Conservation (phyloP, 1,284 basidiomycete genomes). For the Ceratobasidium sp. region DNA sequence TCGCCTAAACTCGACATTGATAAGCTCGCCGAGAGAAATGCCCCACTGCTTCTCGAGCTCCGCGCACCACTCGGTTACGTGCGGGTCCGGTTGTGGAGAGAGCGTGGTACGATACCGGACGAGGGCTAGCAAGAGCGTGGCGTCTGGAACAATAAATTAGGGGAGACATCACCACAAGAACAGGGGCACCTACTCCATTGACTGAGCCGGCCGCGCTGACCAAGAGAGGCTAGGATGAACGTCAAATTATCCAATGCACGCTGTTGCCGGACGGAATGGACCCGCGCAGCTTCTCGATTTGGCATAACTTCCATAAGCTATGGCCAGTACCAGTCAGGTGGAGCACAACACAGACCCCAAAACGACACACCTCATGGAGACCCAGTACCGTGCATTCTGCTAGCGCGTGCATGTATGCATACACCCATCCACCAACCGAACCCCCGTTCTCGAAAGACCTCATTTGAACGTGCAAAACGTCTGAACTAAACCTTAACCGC, state of each 20-base stretch:
- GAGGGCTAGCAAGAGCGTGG: slow-evolving; percentile 25
- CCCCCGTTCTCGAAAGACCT: slow-evolving; percentile 75
- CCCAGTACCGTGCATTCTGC: slow-evolving; percentile 70
- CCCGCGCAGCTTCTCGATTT: slow-evolving; percentile 15
- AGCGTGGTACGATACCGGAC: slow-evolving; percentile 31
- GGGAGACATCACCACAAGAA: not conserved
- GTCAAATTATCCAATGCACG: slow-evolving; percentile 64
- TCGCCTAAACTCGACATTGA: slow-evolving; percentile 39
- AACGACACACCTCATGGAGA: slow-evolving; percentile 63
- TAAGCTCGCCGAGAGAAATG: slow-evolving; percentile 39
- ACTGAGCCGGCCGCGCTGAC: slow-evolving; percentile 69
- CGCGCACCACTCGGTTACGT: slow-evolving; percentile 39
- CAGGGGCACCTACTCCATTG: slow-evolving; percentile 63
- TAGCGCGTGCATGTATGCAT: slow-evolving; percentile 71
- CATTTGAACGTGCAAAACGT: slow-evolving; percentile 69
- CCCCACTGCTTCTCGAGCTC: slow-evolving; percentile 42
- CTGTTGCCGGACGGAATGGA: slow-evolving; percentile 39
- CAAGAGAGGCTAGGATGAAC: slow-evolving; percentile 65
- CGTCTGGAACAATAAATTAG: slow-evolving; percentile 7
- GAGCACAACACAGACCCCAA: not conserved
- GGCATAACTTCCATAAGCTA: slow-evolving; percentile 28
- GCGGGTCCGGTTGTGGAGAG: slow-evolving; percentile 27
- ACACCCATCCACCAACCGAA: slow-evolving; percentile 79
- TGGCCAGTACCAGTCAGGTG: not conserved
- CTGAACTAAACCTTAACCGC: slow-evolving; percentile 69